These are phyloP conservation scores for Saprolegnia diclina DNA, from an alignment of 352 stramenopile species.

Conservation along the genomic window DNA sequence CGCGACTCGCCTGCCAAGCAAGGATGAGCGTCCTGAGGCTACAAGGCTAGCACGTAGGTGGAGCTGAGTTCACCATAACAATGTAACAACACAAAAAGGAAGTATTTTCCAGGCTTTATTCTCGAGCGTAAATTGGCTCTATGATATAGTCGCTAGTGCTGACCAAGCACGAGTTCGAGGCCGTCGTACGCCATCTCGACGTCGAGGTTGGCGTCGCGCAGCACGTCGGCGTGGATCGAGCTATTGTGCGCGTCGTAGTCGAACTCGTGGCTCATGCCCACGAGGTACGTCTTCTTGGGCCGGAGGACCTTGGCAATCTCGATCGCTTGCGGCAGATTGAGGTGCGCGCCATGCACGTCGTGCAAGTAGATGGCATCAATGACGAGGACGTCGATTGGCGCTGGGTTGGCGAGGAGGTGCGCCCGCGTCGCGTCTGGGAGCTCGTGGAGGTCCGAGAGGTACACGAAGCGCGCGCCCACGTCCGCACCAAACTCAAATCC, in stretches of 20 bases:
- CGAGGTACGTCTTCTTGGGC: conserved; percentile 70
- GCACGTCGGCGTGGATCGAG: conserved; percentile 35
- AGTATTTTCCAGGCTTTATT: too few relatives aligned
- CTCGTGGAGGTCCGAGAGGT: conserved; percentile 85
- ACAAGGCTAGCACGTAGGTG: too few relatives aligned
- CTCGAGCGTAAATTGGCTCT: not conserved
- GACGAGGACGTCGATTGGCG: conserved; percentile 68
- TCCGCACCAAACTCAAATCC: conserved; percentile 78
- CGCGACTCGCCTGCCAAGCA: not conserved
- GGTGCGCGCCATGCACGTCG: conserved; percentile 75
- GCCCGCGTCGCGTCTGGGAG: conserved; percentile 53
- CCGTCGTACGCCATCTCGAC: conserved; percentile 84
- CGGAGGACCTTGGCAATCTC: conserved; percentile 55
- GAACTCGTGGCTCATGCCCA: conserved; percentile 85
- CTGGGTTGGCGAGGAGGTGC: conserved; percentile 39
- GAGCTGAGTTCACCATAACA: too few relatives aligned
- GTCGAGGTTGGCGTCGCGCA: conserved; percentile 49
- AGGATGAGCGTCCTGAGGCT: too few relatives aligned
- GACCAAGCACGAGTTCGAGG: conserved; percentile 26
- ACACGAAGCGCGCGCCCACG: conserved; percentile 62
- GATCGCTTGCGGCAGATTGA: conserved; percentile 71
- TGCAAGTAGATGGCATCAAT: conserved; percentile 78
- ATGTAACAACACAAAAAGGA: too few relatives aligned
- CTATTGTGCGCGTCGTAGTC: conserved; percentile 58
- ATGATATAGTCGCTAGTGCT: not conserved